Conservation (phyloP, 2,329 filamentous ascomycete species). For the Botryotinia calthae region DNA sequence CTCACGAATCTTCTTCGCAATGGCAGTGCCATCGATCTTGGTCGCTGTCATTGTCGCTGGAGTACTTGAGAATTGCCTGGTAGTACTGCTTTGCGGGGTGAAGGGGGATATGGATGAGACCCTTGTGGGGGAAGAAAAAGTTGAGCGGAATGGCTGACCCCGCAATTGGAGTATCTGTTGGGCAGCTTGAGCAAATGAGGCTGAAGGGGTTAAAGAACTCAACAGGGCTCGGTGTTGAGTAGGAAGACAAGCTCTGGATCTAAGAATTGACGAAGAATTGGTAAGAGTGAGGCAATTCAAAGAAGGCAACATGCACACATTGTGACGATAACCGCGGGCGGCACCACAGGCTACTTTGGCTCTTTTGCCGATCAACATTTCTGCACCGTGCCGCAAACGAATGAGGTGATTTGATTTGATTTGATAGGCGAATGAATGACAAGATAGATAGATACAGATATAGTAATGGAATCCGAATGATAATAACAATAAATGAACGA, state of each 20-base stretch:
- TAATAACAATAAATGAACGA: not conserved
- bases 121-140: constrained; percentile 28
- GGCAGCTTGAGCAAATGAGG: constrained; percentile 21
- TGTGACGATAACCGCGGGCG: not conserved
- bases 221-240: constrained; percentile 17
- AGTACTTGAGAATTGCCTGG: constrained; percentile 49
- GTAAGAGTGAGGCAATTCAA: constrained; percentile 11
- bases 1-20: constrained; percentile 89
- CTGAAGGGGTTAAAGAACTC: constrained; percentile 19
- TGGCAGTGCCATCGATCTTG: constrained; percentile 94
- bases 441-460: not conserved
- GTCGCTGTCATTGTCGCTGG: constrained; percentile 71
- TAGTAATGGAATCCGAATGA: not conserved
- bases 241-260: constrained; percentile 20
- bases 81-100: constrained; percentile 17
- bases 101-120: constrained; percentile 4
- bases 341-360: not conserved
- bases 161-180: constrained; percentile 29
- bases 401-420: not conserved
- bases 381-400: not conserved
- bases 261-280: not conserved
- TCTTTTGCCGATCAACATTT: constrained; percentile 20
- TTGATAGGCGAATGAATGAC: not conserved
- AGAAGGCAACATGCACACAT: constrained; percentile 9
- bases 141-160: constrained; percentile 28